phyloP scores from a whole-genome alignment of 2,329 filamentous ascomycete species.

The Cladophialophora immunda region DNA sequence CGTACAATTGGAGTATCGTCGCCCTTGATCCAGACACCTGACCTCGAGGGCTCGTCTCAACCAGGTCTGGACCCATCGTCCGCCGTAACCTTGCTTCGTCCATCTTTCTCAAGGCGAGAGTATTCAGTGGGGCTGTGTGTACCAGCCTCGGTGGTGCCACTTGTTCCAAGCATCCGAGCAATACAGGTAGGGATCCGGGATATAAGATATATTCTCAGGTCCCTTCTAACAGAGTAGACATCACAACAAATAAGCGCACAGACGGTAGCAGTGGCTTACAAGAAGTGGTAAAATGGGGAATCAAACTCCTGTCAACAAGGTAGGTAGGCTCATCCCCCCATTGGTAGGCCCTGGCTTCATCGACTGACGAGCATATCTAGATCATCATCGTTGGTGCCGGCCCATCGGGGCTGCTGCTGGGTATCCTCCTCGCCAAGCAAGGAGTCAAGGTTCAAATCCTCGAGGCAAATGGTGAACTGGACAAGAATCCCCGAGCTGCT shows the following conservation, averaged over 20 bases:
- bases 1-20: not conserved
- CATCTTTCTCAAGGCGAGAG: not conserved
- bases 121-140: not conserved
- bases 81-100: not conserved
- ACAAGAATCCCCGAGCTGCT: conserved; percentile 68
- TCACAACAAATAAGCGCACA: not conserved
- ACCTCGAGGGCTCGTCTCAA: not conserved
- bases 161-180: not conserved
- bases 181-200: not conserved
- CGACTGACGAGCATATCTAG: conserved; percentile 16
- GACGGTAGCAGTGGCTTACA: not conserved
- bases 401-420: conserved; percentile 45
- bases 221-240: not conserved
- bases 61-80: not conserved
- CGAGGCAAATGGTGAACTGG: conserved; percentile 63
- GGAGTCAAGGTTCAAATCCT: conserved; percentile 51
- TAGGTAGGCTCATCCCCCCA: conserved; percentile 12
- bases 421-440: conserved; percentile 45
- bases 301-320: conserved; percentile 27
- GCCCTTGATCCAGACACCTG: not conserved
- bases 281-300: conserved; percentile 21
- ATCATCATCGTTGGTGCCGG: conserved; percentile 46
- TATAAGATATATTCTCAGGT: not conserved
- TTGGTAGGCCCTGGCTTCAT: not conserved
- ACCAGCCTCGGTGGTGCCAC: not conserved